A percentile compares a stretch with the other conserved stretches of the same genome.
These are phyloP conservation scores for Talaromyces sp. DNA, from an alignment of 2,329 filamentous ascomycete species.

Conservation along the genomic window DNA sequence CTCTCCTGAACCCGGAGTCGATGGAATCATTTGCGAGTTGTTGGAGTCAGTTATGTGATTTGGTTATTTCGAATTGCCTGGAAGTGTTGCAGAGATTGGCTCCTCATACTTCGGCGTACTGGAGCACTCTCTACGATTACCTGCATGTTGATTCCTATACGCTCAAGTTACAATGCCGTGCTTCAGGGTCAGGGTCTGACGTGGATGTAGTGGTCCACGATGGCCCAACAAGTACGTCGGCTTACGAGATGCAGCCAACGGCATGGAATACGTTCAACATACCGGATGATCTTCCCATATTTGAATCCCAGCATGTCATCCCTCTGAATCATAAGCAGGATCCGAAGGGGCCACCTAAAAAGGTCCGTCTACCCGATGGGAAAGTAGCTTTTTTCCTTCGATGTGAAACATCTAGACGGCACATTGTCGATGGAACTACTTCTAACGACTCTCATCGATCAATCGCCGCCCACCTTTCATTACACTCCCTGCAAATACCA, in stretches of 20 bases:
- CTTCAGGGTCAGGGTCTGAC: not conserved
- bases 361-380: not conserved
- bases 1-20: not conserved
- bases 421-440: not conserved
- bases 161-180: not conserved
- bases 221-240: not conserved
- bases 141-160: not conserved
- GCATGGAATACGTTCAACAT: not conserved
- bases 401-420: not conserved
- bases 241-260: not conserved
- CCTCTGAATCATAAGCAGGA: not conserved
- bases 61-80: not conserved
- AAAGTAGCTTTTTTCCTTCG: not conserved
- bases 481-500: not conserved
- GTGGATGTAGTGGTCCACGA: not conserved
- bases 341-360: not conserved
- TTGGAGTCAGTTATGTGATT: not conserved
- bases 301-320: not conserved
- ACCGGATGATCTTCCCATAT: not conserved
- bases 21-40: not conserved
- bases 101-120: not conserved
- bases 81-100: not conserved
- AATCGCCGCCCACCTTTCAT: not conserved
- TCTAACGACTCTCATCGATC: not conserved
- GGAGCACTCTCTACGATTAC: not conserved